A percentile compares a stretch with the other conserved stretches of the same genome.
Conservation (phyloP, 768 basidiomycete genomes). For the Lactifluus volemus region DNA sequence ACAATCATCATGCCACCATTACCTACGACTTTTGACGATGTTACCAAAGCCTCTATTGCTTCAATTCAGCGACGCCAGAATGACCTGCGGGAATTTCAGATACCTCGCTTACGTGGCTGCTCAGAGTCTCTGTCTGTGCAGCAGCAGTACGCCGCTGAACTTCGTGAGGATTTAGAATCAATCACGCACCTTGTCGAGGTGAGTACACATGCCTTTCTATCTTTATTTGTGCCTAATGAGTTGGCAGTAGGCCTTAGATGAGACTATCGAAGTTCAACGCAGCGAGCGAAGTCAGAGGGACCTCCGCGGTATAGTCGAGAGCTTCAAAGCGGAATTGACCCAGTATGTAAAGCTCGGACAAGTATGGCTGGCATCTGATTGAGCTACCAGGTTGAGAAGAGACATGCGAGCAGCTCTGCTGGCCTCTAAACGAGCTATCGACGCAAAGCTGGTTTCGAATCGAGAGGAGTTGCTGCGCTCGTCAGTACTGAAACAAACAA, state of each 20-base stretch:
- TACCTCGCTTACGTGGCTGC: slow-evolving; percentile 66
- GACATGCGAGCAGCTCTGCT: slow-evolving; percentile 64
- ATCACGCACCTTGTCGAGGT: slow-evolving; percentile 66
- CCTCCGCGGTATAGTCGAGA: slow-evolving; percentile 41
- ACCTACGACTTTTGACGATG: slow-evolving; percentile 43
- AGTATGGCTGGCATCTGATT: neutral
- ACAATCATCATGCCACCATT: slow-evolving; percentile 50
- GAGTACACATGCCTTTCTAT: neutral
- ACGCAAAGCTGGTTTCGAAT: slow-evolving; percentile 46
- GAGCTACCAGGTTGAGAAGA: slow-evolving; percentile 40
- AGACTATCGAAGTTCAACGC: slow-evolving; percentile 65
- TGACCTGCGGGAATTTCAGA: slow-evolving; percentile 61
- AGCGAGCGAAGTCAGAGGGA: slow-evolving; percentile 43
- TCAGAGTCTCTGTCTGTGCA: slow-evolving; percentile 42
- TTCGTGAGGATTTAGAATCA: slow-evolving; percentile 65
- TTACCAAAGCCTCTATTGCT: slow-evolving; percentile 41
- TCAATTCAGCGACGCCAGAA: slow-evolving; percentile 45
- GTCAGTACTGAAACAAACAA: slow-evolving; percentile 41
- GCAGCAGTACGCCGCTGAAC: slow-evolving; percentile 62
- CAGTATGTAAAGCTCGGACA: slow-evolving; percentile 1
- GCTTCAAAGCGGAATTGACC: slow-evolving; percentile 38
- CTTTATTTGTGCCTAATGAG: slow-evolving; percentile 32
- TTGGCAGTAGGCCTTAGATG: slow-evolving; percentile 48
- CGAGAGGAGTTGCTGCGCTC: slow-evolving; percentile 63
- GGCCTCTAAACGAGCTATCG: slow-evolving; percentile 64